These are phyloP conservation scores for Chrysoporthe cubensis DNA, from an alignment of 2,329 filamentous ascomycete genomes.

Conservation along the genomic window DNA sequence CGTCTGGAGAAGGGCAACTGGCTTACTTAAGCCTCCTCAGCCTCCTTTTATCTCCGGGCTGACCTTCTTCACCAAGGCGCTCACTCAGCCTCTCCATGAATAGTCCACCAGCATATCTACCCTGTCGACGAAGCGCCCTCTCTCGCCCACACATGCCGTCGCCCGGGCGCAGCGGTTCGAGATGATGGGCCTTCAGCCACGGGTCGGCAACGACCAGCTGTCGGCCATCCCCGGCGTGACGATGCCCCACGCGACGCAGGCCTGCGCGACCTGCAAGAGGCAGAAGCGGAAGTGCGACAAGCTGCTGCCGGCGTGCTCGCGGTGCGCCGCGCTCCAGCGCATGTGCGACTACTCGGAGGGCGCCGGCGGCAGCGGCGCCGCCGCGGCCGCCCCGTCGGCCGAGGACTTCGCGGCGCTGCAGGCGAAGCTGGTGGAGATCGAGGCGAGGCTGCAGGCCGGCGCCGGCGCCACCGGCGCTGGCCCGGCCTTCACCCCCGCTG, in stretches of 20 bases:
- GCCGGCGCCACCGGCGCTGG: background rate
- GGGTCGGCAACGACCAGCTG: slow-evolving; percentile 4
- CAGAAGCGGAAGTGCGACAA: slow-evolving; percentile 60
- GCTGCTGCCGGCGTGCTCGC: slow-evolving; percentile 48
- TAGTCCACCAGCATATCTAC: background rate
- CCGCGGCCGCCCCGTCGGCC: slow-evolving; percentile 40
- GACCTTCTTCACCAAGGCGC: no score
- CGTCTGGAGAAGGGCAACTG: no score
- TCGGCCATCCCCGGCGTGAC: slow-evolving; percentile 18
- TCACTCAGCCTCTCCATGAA: no score
- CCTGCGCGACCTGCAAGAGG: slow-evolving; percentile 37
- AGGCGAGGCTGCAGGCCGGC: slow-evolving; percentile 38
- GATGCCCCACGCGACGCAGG: slow-evolving; percentile 30
- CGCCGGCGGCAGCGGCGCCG: slow-evolving; percentile 35
- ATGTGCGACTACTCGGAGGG: slow-evolving; percentile 47
- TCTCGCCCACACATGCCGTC: background rate
- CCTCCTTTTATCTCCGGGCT: no score
- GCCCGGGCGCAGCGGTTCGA: background rate
- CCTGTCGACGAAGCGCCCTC: no score
- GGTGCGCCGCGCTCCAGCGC: slow-evolving; percentile 49
- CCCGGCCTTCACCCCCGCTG: slow-evolving; percentile 1
- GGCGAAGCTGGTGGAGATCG: slow-evolving; percentile 43
- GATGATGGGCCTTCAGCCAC: slow-evolving; percentile 8
- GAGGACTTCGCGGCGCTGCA: slow-evolving; percentile 46
- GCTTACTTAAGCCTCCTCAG: no score